Evolutionary conservation across 1,139 yeast genomes (phyloP), one percentile per base, ranked within the genome.

Genomic region (Torulaspora pretoriensis): DNA sequence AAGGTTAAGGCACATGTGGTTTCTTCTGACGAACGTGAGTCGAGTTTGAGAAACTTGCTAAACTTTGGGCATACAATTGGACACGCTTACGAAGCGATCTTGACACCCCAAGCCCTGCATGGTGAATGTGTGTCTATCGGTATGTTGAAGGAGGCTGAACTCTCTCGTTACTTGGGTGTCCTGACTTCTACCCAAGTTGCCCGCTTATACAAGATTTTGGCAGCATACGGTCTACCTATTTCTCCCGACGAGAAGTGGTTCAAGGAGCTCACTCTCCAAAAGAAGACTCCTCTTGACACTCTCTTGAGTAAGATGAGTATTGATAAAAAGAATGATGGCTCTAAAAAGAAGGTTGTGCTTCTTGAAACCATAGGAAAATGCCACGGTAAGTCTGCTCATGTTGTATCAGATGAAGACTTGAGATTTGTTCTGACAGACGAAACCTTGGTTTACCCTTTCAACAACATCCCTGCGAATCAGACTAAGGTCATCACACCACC

Each of bases 81-180:
- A 36, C 99, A 92, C 66, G 99, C 99, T 22, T 89, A 85, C 56
- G 99, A 92, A 70, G 98, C 98, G 12, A 80, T 94, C 28, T 74
- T 92, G 53, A 89, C 97, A 3, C 98, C 99, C 7, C 89, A 90
- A 65, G 94, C 96, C 14, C 75, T 92, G 38, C 99, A 92, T 59
- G 99, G 99, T 49, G 99, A 92, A 68, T 92, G 98, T 74, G 98
- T 92, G 14, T 77, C 97, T 8, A 77, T 92, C 51, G 99, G 99
- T 52, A 86, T 90, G 80, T 82, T 94, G 34, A 77, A 82, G 58
- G 99, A 92, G 67, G 98, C 97, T 2, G 98, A 92, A 68, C 74
- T 92, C 52, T 77, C 97, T 19, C 80, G 99, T 62, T 88, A 86
- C 65, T 73, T 87, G 61, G 97, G 97, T 16, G 77, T 88, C 42